These are phyloP conservation scores for Alternaria consortialis DNA, from an alignment of 2,329 filamentous ascomycete species.

Conservation along the genomic window DNA sequence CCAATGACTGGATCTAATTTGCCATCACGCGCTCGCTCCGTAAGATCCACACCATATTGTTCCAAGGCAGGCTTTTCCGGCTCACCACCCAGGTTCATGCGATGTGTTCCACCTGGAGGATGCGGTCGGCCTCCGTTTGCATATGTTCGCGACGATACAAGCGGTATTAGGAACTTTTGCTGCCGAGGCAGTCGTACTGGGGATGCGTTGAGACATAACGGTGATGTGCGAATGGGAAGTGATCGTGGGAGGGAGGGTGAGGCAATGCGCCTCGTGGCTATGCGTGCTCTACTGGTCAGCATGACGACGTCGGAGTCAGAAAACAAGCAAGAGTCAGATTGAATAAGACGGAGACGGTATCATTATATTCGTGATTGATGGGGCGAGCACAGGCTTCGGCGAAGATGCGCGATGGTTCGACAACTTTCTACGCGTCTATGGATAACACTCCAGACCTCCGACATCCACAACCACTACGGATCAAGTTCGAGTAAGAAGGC, in stretches of 20 bases:
- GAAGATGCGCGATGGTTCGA: slow-evolving; percentile 38
- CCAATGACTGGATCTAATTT: slow-evolving; percentile 97
- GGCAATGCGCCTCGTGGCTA: slow-evolving; percentile 48
- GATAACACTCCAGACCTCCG: slow-evolving; percentile 11
- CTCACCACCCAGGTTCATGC: slow-evolving; percentile 85
- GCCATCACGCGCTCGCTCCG: slow-evolving; percentile 81
- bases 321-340: slow-evolving; percentile 7
- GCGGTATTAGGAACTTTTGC: slow-evolving; percentile 45
- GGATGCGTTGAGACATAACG: slow-evolving; percentile 37
- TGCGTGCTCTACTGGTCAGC: slow-evolving; percentile 48
- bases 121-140: slow-evolving; percentile 72
- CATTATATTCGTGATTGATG: slow-evolving; percentile 36
- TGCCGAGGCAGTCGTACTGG: slow-evolving; percentile 10
- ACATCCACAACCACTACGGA: slow-evolving; percentile 1
- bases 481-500: not conserved
- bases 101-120: slow-evolving; percentile 89
- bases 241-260: slow-evolving; percentile 24
- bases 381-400: slow-evolving; percentile 30
- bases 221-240: slow-evolving; percentile 27
- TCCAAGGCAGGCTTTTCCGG: slow-evolving; percentile 86
- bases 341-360: slow-evolving; percentile 16
- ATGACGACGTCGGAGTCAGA: slow-evolving; percentile 32
- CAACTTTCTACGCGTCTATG: slow-evolving; percentile 26
- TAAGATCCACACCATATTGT: slow-evolving; percentile 90
- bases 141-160: slow-evolving; percentile 62